Evolutionary conservation across 208 protist species (phyloP).

Genomic region (Leishmania aethiopica): DNA sequence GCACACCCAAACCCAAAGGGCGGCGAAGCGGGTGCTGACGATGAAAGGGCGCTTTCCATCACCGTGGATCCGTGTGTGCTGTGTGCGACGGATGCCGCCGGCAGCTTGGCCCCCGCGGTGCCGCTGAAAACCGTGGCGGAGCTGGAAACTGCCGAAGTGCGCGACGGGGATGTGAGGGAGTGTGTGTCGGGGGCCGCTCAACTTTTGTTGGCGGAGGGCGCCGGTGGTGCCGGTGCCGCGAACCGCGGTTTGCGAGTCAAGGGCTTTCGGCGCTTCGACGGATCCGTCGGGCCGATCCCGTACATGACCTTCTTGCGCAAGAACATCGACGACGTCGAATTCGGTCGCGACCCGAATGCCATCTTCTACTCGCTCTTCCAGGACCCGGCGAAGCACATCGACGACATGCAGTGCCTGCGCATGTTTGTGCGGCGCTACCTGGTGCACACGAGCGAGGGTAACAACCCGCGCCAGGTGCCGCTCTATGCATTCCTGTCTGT

Average conservation of each 20-base stretch:
- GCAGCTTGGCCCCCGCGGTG: not conserved
- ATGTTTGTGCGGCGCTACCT: slow-evolving; percentile 84
- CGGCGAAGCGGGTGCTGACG: not conserved
- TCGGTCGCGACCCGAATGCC: slow-evolving; percentile 48
- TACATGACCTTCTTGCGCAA: slow-evolving; percentile 69
- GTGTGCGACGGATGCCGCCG: not conserved
- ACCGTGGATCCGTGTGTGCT: not conserved
- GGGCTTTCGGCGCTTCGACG: not conserved
- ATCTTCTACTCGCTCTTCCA: slow-evolving; percentile 67
- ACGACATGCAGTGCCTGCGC: slow-evolving; percentile 80
- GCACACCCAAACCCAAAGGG: not conserved
- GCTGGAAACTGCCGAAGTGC: not conserved
- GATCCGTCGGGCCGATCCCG: slow-evolving; percentile 57
- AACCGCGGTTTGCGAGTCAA: not conserved
- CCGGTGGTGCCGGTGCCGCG: not conserved
- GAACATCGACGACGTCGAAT: slow-evolving; percentile 61
- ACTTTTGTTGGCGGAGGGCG: not conserved
- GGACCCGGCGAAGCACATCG: slow-evolving; percentile 33
- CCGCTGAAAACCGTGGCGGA: not conserved
- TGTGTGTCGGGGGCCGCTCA: not conserved
- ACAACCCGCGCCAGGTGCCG: slow-evolving; percentile 59
- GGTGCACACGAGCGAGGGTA: slow-evolving; percentile 67
- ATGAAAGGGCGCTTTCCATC: not conserved
- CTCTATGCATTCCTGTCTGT: slow-evolving; percentile 53
- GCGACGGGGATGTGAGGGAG: not conserved